Base-by-base conservation (phyloP, 805 yeast genomes). In the Phaffomyces antillensis region DNA sequence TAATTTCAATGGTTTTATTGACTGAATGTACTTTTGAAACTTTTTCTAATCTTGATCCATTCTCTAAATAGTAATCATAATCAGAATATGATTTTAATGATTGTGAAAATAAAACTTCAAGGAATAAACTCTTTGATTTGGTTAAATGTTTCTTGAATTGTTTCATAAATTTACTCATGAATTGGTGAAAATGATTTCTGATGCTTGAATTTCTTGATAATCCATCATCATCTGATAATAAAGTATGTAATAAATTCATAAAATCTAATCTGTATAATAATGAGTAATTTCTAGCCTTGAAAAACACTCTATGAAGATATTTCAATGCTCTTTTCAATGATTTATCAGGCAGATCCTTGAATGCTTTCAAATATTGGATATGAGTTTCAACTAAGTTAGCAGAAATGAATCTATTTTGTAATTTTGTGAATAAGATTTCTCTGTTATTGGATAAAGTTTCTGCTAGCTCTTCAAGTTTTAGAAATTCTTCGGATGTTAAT, bases 211-310 rank as follows among this genome's bases (percentile, higher is more conserved):
- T 50, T 37, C 66, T 61, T 1, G 79, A 72, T 16, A 81, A 62
- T 7, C 81, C 79, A 30, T 67, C 66, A 34, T 70, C 71, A 7
- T 41, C 44, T 12, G 79, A 66, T 7, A 84, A 64, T 54, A 84
- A 65, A 25, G 74, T 68, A 54, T 79, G 74, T 1, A 86, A 58
- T 3, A 75, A 56, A 15, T 71, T 59, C 73, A 91, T 75, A 57
- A 93, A 79, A 59, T 90, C 96, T 31, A 93, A 58, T 41, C 96
- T 68, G 54, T 72, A 81, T 31, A 86, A 61, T 31, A 76, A 64
- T 0, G 80, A 67, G 36, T 80, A 78, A 41, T 71, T 73, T 46
- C 84, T 82, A 36, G 77, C 73, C 40, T 78, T 71, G 40, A 83
- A 80, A 52, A 88, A 79, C 1, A 87, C 63, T 28, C 86, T 68